Conservation (phyloP, 768 basidiomycete species). For the Suillus brevipes region DNA sequence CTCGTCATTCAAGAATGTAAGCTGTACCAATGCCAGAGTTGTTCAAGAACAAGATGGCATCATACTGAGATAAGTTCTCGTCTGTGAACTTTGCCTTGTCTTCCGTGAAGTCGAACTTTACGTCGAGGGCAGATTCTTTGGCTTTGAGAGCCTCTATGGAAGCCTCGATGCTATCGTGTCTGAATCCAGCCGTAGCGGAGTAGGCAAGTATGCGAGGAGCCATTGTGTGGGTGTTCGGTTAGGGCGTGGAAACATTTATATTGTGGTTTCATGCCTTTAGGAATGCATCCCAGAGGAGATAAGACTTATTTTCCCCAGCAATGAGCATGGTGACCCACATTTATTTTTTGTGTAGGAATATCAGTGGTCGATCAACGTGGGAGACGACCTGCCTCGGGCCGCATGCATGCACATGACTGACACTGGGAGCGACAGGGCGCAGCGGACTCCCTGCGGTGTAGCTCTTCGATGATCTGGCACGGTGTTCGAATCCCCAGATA, state of each 20-base stretch:
- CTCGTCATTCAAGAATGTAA: background rate
- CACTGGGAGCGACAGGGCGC: background rate
- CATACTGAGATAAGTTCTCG: conserved; percentile 52
- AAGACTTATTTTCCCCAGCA: background rate
- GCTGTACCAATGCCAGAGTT: conserved; percentile 66
- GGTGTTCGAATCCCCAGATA: too few relatives aligned
- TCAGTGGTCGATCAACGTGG: background rate
- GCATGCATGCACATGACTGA: background rate
- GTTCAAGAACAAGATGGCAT: conserved; percentile 67
- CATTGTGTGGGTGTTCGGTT: conserved; percentile 15
- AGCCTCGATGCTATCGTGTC: conserved; percentile 77
- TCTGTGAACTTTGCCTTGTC: conserved; percentile 58
- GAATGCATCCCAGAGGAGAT: background rate
- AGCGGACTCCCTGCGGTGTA: background rate
- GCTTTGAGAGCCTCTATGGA: conserved; percentile 58
- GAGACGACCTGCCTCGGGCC: background rate
- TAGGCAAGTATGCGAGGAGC: conserved; percentile 54
- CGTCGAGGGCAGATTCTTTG: conserved; percentile 45
- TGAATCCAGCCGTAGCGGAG: conserved; percentile 59
- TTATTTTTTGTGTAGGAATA: background rate
- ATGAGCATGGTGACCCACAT: background rate
- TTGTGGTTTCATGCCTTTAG: background rate
- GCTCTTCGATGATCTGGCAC: too few relatives aligned
- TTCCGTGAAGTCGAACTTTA: conserved; percentile 65
- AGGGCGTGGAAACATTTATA: background rate